A percentile compares a stretch with the other conserved stretches of the same genome.
Conservation (phyloP, 495 filamentous ascomycete genomes). For the Daldinia childiae region DNA sequence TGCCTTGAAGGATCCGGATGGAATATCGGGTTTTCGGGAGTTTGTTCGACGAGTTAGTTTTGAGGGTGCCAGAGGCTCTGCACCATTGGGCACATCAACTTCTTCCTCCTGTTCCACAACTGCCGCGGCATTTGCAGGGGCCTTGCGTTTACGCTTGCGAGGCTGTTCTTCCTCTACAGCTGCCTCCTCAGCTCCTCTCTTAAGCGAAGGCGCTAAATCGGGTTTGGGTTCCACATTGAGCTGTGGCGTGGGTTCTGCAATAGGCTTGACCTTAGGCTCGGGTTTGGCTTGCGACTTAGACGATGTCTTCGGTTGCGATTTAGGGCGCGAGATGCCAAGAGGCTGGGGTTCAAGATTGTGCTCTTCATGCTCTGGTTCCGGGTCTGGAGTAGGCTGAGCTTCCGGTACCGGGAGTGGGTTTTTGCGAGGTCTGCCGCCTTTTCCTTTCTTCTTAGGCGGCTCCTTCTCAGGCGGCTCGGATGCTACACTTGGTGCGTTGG, state of each 20-base stretch:
- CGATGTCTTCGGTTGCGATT: neutral
- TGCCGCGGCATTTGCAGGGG: neutral
- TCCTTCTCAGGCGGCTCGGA: slow-evolving; percentile 11
- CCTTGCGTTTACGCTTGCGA: slow-evolving; percentile 32
- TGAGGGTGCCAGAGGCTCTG: slow-evolving; percentile 5
- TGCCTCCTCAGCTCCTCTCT: slow-evolving; percentile 24
- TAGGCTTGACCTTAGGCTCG: neutral
- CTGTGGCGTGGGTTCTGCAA: neutral
- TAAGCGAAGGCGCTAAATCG: slow-evolving; percentile 33
- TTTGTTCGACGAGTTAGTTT: slow-evolving; percentile 31
- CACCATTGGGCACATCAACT: slow-evolving; percentile 6
- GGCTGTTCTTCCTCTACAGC: slow-evolving; percentile 20
- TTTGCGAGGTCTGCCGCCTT: slow-evolving; percentile 46
- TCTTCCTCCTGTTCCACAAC: slow-evolving; percentile 12
- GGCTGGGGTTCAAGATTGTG: neutral
- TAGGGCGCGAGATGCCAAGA: neutral
- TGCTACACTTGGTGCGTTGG: neutral
- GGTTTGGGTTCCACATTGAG: neutral
- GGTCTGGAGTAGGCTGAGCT: slow-evolving; percentile 6
- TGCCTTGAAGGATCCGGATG: slow-evolving; percentile 28
- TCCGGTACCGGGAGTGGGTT: slow-evolving; percentile 25
- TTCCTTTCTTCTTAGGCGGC: slow-evolving; percentile 43
- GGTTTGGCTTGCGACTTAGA: neutral
- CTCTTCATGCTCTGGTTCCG: slow-evolving; percentile 1
- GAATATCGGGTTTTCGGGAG: slow-evolving; percentile 27